These are phyloP conservation scores for Penicillium waksmanii DNA, from an alignment of 495 filamentous ascomycete species.

Conservation along the genomic window DNA sequence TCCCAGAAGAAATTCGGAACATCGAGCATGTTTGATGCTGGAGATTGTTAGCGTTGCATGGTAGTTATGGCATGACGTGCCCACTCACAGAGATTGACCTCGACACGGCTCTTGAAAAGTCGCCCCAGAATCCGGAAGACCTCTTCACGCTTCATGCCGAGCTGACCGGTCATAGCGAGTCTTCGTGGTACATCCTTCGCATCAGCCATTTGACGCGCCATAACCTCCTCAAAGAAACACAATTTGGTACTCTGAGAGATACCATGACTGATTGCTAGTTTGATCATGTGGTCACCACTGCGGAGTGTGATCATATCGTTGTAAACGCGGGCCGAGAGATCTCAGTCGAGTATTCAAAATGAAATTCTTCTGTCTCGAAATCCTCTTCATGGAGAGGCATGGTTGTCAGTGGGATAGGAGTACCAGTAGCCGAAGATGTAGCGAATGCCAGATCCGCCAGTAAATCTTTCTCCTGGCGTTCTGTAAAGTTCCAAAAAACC, in stretches of 20 bases:
- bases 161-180: conserved; percentile 82
- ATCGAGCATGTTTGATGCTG: conserved; percentile 95
- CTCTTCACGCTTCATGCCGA: conserved; percentile 91
- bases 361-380: conserved; percentile 98
- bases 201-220: conserved; percentile 90
- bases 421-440: conserved; percentile 54
- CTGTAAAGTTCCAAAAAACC: conserved; percentile 98
- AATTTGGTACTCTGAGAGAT: conserved; percentile 98
- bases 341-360: conserved; percentile 91
- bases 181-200: conserved; percentile 89
- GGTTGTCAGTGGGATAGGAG: conserved; percentile 64
- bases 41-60: conserved; percentile 20
- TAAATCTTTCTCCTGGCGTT: conserved; percentile 93
- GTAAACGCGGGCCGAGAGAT: conserved; percentile 89
- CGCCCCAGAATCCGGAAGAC: conserved; percentile 89
- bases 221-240: conserved; percentile 94
- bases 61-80: background rate
- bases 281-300: conserved; percentile 97
- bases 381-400: conserved; percentile 78
- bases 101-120: conserved; percentile 90
- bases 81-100: conserved; percentile 87
- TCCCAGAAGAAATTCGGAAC: conserved; percentile 99
- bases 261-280: conserved; percentile 93
- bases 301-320: conserved; percentile 99
- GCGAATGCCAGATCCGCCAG: conserved; percentile 95